phyloP scores from a whole-genome alignment of 208 protist genomes.

The Wallacemonas rigidus region DNA sequence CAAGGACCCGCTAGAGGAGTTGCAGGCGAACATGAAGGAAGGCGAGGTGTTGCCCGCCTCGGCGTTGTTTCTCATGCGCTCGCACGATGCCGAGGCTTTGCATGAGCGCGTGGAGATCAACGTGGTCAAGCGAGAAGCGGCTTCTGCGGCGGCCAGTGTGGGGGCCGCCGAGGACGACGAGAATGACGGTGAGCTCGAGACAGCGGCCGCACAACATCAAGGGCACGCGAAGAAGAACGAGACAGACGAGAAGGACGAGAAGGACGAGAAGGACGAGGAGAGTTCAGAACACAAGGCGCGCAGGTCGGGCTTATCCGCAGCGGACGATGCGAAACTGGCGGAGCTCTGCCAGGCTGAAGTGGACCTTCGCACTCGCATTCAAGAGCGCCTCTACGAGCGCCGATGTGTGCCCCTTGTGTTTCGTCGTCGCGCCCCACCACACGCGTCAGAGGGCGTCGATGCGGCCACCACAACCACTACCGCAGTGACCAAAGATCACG shows the following conservation, averaged over 20 bases:
- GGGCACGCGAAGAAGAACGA: no score
- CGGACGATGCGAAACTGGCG: constrained; percentile 3
- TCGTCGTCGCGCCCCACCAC: constrained; percentile 8
- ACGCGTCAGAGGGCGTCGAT: neutral
- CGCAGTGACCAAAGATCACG: no score
- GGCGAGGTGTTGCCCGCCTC: constrained; percentile 26
- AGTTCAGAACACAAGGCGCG: no score
- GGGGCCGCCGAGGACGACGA: neutral
- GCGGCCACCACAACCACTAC: neutral
- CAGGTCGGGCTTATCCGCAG: no score
- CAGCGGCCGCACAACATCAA: neutral
- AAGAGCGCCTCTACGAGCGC: constrained; percentile 26
- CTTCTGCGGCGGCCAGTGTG: neutral
- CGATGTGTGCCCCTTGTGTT: constrained; percentile 36
- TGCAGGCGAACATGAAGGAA: constrained; percentile 12
- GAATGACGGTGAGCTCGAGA: neutral
- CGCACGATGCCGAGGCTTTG: constrained; percentile 18
- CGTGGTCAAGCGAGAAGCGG: neutral
- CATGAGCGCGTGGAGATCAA: neutral
- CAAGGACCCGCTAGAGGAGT: constrained; percentile 9
- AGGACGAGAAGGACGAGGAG: no score
- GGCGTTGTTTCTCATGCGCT: constrained; percentile 42
- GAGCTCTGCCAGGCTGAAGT: constrained; percentile 15
- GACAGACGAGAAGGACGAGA: no score
- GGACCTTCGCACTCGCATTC: constrained; percentile 29